phyloP scores from a whole-genome alignment of 306 rosid genomes.

The Psophocarpus tetragonolobus region DNA sequence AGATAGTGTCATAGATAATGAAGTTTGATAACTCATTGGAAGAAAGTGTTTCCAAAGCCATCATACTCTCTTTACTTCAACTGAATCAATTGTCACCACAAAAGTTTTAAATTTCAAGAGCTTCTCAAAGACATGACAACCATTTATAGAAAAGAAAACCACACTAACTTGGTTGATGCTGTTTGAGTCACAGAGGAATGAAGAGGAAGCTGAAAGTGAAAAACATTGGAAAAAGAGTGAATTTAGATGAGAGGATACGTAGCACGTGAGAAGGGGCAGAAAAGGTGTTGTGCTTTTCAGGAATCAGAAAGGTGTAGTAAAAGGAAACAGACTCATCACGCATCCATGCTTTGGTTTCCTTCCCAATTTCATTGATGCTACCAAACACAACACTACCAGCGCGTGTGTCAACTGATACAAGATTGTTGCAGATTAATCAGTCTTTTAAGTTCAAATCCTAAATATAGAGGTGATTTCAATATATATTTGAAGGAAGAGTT shows the following conservation, averaged over 20 bases:
- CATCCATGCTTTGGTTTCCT: constrained; percentile 43
- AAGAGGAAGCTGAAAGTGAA: neutral
- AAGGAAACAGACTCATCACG: constrained; percentile 41
- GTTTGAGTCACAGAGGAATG: constrained; percentile 18
- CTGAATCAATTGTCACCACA: neutral
- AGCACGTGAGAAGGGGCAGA: constrained; percentile 72
- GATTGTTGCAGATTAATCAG: no score
- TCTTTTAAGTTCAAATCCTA: no score
- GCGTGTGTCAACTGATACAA: no score
- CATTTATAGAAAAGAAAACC: constrained; percentile 48
- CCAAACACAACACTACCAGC: no score
- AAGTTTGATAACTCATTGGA: constrained; percentile 70
- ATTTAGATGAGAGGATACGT: constrained; percentile 34
- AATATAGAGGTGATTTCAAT: no score
- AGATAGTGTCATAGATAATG: constrained; percentile 78
- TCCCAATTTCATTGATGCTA: constrained; percentile 50
- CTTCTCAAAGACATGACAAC: constrained; percentile 1
- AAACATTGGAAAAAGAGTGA: constrained; percentile 21
- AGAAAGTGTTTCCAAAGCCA: constrained; percentile 72
- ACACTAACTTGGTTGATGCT: constrained; percentile 22
- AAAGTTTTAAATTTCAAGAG: neutral
- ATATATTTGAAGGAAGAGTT: no score
- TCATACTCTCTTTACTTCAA: constrained; percentile 12
- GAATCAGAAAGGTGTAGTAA: constrained; percentile 45
- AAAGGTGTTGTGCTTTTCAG: constrained; percentile 62